Percentiles rank a stretch among this genome's conserved stretches.
Evolutionary conservation across 2,329 filamentous ascomycete species (phyloP).

Genomic region (Penicillium italicum): DNA sequence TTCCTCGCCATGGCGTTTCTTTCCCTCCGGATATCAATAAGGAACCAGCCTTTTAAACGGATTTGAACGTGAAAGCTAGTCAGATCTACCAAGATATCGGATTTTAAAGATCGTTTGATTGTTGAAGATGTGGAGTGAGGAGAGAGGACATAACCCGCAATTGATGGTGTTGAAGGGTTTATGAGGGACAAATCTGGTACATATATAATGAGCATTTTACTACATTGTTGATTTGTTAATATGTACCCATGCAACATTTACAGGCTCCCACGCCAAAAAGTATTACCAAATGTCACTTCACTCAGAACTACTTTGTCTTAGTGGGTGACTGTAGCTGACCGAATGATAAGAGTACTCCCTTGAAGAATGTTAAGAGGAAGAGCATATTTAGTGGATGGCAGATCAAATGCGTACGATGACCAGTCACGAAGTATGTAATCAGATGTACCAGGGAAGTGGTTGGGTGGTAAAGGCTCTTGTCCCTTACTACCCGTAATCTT

Average conservation of each 20-base stretch:
- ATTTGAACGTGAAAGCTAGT: not conserved
- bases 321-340: not conserved
- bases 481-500: not conserved
- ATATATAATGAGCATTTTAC: not conserved
- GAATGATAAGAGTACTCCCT: not conserved
- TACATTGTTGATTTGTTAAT: no score
- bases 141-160: not conserved
- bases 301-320: not conserved
- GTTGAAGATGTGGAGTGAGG: not conserved
- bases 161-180: not conserved
- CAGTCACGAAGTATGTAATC: no score
- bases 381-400: not conserved
- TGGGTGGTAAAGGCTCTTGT: not conserved
- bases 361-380: not conserved
- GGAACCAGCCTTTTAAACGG: not conserved
- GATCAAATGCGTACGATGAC: no score
- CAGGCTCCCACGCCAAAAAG: no score
- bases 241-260: no score
- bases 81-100: not conserved
- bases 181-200: not conserved
- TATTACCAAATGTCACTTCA: no score
- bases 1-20: not conserved
- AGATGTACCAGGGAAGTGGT: not conserved
- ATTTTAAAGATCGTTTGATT: not conserved
- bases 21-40: not conserved